These are phyloP conservation scores for Serendipita sp. DNA, from an alignment of 768 basidiomycete species.

Conservation along the genomic window DNA sequence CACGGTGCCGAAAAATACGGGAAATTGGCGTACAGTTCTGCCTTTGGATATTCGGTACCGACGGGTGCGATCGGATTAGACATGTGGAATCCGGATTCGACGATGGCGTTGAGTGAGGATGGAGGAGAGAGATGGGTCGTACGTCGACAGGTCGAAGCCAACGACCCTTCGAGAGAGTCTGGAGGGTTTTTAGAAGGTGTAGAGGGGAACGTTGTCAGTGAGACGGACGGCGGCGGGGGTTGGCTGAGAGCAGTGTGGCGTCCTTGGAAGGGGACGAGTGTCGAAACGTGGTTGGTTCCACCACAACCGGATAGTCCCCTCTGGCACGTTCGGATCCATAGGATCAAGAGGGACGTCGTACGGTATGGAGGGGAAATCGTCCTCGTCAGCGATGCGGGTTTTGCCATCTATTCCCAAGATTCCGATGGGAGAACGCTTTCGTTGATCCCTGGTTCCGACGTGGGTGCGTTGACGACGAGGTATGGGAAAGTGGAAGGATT, in stretches of 20 bases:
- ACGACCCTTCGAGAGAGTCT: conserved; percentile 28
- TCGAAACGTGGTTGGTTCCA: conserved; percentile 62
- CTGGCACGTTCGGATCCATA: conserved; percentile 58
- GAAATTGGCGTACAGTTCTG: conserved; percentile 59
- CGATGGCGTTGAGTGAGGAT: conserved; percentile 55
- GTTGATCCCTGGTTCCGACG: conserved; percentile 19
- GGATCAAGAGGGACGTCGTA: conserved; percentile 34
- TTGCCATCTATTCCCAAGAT: conserved; percentile 53
- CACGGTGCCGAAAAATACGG: conserved; percentile 68
- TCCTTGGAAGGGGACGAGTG: conserved; percentile 54
- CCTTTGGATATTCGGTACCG: conserved; percentile 62
- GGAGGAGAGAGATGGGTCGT: conserved; percentile 58
- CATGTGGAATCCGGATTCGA: conserved; percentile 54
- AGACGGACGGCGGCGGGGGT: conserved; percentile 21
- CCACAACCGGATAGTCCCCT: conserved; percentile 38
- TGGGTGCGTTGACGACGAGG: background rate
- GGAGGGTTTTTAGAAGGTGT: conserved; percentile 8
- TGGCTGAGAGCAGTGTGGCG: conserved; percentile 58
- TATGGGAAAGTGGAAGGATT: conserved; percentile 17
- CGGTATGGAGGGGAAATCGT: conserved; percentile 16
- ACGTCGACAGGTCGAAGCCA: conserved; percentile 33
- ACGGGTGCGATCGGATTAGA: conserved; percentile 51
- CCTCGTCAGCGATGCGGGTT: conserved; percentile 50
- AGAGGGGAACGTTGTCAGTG: background rate
- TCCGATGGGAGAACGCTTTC: conserved; percentile 42